phyloP scores from a whole-genome alignment of 148 eudicot species.

The Chenopodium berlandieri region DNA sequence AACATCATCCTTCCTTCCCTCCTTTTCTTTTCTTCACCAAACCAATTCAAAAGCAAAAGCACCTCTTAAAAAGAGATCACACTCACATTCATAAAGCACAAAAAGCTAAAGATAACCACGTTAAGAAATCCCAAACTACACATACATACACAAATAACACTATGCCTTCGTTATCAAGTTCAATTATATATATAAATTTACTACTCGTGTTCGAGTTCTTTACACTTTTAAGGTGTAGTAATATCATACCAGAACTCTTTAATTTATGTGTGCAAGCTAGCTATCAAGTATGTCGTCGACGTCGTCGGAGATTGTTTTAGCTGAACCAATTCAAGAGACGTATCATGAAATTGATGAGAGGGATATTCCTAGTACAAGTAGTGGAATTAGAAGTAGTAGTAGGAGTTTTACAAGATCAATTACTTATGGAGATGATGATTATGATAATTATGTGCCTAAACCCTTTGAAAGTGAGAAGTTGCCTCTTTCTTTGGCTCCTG shows the following conservation, averaged over 20 bases:
- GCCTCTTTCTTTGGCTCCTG: slow-evolving; percentile 72
- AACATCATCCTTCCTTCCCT: neutral
- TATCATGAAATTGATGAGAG: slow-evolving; percentile 25
- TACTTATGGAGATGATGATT: slow-evolving; percentile 37
- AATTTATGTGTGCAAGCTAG: too few species aligned
- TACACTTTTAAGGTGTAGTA: too few species aligned
- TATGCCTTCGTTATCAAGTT: neutral
- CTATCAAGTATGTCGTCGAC: too few species aligned
- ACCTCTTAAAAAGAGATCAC: slow-evolving; percentile 11
- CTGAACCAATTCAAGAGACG: slow-evolving; percentile 50
- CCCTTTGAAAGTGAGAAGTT: slow-evolving; percentile 90
- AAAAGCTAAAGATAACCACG: slow-evolving; percentile 36
- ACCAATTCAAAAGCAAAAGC: slow-evolving; percentile 18
- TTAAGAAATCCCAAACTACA: slow-evolving; percentile 29
- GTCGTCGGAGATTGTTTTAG: slow-evolving; percentile 62
- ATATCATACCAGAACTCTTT: too few species aligned
- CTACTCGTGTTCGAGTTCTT: neutral
- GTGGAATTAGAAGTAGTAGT: slow-evolving; percentile 11
- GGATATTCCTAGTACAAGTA: slow-evolving; percentile 19
- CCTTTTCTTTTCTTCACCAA: slow-evolving; percentile 11
- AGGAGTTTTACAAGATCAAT: slow-evolving; percentile 45
- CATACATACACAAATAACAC: neutral
- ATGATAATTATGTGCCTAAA: slow-evolving; percentile 42
- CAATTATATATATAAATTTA: slow-evolving; percentile 7
- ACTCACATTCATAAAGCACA: slow-evolving; percentile 10